Evolutionary conservation across 495 filamentous ascomycete genomes (phyloP).

Genomic region (Xylaria intraflava): DNA sequence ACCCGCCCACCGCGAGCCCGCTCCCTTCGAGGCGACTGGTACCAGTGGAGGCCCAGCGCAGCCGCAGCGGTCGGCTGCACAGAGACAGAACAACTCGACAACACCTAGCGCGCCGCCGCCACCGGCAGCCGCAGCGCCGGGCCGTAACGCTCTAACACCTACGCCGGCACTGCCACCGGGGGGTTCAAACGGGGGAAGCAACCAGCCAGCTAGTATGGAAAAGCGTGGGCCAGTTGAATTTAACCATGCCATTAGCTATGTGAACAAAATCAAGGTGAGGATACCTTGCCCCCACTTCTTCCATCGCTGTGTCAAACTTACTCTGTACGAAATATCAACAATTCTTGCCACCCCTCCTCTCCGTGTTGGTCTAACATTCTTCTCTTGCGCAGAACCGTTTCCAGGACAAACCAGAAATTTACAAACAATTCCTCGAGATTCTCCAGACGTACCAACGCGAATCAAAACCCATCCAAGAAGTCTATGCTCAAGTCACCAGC

Average conservation of each 20-base stretch:
- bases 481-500: conserved; percentile 93
- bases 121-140: neutral
- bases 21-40: conserved; percentile 43
- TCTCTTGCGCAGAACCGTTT: conserved; percentile 72
- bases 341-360: neutral
- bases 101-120: conserved; percentile 28
- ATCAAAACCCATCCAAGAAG: conserved; percentile 96
- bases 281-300: conserved; percentile 16
- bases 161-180: conserved; percentile 35
- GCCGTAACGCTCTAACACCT: conserved; percentile 46
- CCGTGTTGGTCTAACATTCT: conserved; percentile 10
- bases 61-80: conserved; percentile 74
- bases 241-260: conserved; percentile 99
- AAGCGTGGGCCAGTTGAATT: conserved; percentile 96
- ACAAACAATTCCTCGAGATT: conserved; percentile 98
- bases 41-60: conserved; percentile 61
- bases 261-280: conserved; percentile 97
- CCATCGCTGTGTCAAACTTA: conserved; percentile 16
- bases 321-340: conserved; percentile 15
- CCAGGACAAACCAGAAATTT: conserved; percentile 89
- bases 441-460: conserved; percentile 98
- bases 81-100: conserved; percentile 56
- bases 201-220: conserved; percentile 57
- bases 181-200: conserved; percentile 37
- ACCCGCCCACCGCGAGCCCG: conserved; percentile 34